These are phyloP conservation scores for Escovopsis sp. DNA, from an alignment of 2,329 filamentous ascomycete genomes.

Conservation along the genomic window DNA sequence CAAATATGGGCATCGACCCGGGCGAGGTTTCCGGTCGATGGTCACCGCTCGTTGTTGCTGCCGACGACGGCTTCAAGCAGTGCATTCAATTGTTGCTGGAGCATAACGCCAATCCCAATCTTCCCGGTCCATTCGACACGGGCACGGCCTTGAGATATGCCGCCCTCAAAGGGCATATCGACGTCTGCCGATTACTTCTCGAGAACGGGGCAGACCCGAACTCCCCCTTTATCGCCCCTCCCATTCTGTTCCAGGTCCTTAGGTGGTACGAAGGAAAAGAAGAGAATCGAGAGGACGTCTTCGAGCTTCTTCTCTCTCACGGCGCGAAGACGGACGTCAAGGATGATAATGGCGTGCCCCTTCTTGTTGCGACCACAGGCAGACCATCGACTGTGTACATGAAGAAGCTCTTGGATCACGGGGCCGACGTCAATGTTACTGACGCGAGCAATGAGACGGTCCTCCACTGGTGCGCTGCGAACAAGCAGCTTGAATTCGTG, in stretches of 20 bases:
- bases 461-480: neutral
- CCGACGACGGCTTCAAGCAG: conserved; percentile 5
- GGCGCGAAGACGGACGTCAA: conserved; percentile 4
- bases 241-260: conserved; percentile 4
- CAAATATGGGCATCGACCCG: conserved; percentile 5
- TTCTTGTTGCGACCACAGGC: conserved; percentile 1
- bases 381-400: neutral
- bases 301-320: conserved; percentile 4
- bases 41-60: conserved; percentile 4
- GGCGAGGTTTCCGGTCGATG: conserved; percentile 1
- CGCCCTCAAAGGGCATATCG: conserved; percentile 3
- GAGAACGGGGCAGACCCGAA: conserved; percentile 10
- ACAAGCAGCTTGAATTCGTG: conserved; percentile 2
- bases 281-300: conserved; percentile 1
- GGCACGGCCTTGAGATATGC: conserved; percentile 4
- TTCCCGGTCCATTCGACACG: neutral
- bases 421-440: conserved; percentile 3
- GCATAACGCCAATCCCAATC: conserved; percentile 3
- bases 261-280: conserved; percentile 2
- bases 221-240: conserved; percentile 2
- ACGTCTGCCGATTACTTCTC: conserved; percentile 5
- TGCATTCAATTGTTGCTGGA: conserved; percentile 6
- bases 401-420: conserved; percentile 4
- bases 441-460: neutral
- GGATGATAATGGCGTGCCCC: conserved; percentile 1